phyloP scores from a whole-genome alignment of 345 rosid genomes.

The Durio zibethinus region DNA sequence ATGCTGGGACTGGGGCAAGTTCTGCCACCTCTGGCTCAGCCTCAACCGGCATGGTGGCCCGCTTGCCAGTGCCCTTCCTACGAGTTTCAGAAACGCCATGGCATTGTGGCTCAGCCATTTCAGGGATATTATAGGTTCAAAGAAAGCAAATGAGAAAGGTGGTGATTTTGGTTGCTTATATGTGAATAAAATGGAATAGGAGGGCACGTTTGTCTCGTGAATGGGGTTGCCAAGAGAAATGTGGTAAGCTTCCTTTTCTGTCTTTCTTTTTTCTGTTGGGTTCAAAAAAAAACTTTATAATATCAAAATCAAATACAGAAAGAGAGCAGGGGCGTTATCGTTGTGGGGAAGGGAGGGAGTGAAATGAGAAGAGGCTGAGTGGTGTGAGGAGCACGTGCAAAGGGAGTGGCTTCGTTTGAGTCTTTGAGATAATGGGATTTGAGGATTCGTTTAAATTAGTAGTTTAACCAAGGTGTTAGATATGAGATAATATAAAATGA shows the following conservation, averaged over 20 bases:
- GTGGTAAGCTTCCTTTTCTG: constrained; percentile 39
- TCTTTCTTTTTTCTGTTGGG: constrained; percentile 19
- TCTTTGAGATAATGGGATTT: background rate
- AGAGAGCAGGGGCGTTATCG: constrained; percentile 27
- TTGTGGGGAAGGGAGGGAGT: constrained; percentile 29
- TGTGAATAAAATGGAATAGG: constrained; percentile 25
- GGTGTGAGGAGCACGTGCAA: constrained; percentile 44
- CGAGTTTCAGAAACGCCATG: constrained; percentile 42
- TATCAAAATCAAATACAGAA: background rate
- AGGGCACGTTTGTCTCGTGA: constrained; percentile 86
- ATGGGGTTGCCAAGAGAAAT: constrained; percentile 58
- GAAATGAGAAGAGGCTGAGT: constrained; percentile 31
- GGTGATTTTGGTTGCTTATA: constrained; percentile 41
- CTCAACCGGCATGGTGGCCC: constrained; percentile 2
- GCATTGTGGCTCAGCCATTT: constrained; percentile 53
- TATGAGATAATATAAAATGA: background rate
- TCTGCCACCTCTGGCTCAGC: constrained; percentile 10
- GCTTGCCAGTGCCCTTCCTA: constrained; percentile 41
- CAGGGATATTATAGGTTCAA: background rate
- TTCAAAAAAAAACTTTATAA: background rate
- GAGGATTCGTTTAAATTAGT: background rate
- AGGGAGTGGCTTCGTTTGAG: constrained; percentile 23
- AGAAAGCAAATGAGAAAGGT: constrained; percentile 22
- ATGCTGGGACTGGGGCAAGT: constrained; percentile 26
- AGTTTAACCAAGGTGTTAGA: background rate